A percentile compares a stretch with the other conserved stretches of the same genome.
Conservation (phyloP, 352 stramenopile genomes). For the Thalassiosira exigua region DNA sequence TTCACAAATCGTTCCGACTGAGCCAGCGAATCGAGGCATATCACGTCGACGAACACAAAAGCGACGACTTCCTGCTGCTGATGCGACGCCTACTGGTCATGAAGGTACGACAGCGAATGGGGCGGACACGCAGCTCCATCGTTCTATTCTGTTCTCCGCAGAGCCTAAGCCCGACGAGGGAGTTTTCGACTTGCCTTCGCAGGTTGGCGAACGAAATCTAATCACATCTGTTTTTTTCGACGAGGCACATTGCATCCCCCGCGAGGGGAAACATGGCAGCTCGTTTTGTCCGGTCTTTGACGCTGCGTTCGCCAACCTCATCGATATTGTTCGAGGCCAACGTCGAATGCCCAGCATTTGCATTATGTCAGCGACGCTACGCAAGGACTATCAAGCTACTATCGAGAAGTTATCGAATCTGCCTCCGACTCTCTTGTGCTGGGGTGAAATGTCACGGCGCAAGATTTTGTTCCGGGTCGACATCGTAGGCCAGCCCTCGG, state of each 20-base stretch:
- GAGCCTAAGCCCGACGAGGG: background rate
- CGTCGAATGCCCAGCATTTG: background rate
- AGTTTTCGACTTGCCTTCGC: background rate
- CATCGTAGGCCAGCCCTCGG: conserved; percentile 5
- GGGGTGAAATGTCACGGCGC: background rate
- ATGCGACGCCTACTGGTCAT: background rate
- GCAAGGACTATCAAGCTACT: background rate
- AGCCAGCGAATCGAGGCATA: conserved; percentile 14
- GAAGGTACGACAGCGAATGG: background rate
- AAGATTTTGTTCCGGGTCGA: conserved; percentile 8
- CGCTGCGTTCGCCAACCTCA: background rate
- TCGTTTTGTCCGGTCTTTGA: conserved; percentile 31
- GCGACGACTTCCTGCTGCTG: background rate
- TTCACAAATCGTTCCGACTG: conserved; percentile 1
- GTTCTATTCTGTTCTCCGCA: conserved; percentile 39
- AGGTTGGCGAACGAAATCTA: background rate
- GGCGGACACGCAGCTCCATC: conserved; percentile 1
- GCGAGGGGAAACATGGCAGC: conserved; percentile 8
- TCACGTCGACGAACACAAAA: conserved; percentile 32
- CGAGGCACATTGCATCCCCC: conserved; percentile 18
- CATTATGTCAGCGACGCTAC: background rate
- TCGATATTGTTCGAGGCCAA: background rate
- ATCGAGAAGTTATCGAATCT: background rate
- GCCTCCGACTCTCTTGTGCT: background rate
- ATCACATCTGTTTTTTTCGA: conserved; percentile 20